Evolutionary conservation across 192 early-diverging fungal genomes (phyloP).

Genomic region (Coemansia sp.): DNA sequence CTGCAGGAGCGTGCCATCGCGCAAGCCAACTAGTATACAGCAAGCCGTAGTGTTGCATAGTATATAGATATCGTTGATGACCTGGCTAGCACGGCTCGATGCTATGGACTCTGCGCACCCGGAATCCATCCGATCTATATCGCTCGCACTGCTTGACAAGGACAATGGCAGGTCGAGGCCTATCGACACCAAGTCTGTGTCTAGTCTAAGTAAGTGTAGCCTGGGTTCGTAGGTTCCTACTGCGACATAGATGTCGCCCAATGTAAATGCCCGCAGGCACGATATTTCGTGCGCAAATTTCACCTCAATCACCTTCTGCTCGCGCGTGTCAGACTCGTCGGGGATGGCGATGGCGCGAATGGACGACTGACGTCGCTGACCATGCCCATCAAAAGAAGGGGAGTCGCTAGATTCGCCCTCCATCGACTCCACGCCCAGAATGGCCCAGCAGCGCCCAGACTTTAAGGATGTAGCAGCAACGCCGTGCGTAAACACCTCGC

Average conservation of each 20-base stretch:
- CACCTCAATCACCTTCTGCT: neutral
- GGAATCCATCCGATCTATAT: neutral
- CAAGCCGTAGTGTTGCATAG: neutral
- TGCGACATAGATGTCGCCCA: conserved; percentile 4
- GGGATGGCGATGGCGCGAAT: conserved; percentile 1
- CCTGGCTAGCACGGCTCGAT: neutral
- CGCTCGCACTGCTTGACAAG: neutral
- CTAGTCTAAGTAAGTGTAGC: conserved; percentile 8
- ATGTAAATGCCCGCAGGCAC: conserved; percentile 23
- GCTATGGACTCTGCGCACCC: neutral
- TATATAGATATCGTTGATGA: conserved; percentile 32
- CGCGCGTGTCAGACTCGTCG: neutral
- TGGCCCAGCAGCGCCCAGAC: neutral
- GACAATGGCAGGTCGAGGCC: neutral
- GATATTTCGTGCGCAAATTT: conserved; percentile 18
- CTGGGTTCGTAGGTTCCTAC: conserved; percentile 23
- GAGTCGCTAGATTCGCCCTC: neutral
- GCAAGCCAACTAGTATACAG: conserved; percentile 33
- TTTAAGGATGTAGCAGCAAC: conserved; percentile 7
- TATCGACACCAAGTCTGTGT: neutral
- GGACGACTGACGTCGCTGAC: neutral
- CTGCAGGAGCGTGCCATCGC: conserved; percentile 18
- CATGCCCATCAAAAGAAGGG: neutral
- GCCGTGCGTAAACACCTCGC: conserved; percentile 29
- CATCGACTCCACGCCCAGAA: neutral